These are phyloP conservation scores for Phytophthora sansomeana DNA, from an alignment of 352 stramenopile genomes.

Conservation along the genomic window DNA sequence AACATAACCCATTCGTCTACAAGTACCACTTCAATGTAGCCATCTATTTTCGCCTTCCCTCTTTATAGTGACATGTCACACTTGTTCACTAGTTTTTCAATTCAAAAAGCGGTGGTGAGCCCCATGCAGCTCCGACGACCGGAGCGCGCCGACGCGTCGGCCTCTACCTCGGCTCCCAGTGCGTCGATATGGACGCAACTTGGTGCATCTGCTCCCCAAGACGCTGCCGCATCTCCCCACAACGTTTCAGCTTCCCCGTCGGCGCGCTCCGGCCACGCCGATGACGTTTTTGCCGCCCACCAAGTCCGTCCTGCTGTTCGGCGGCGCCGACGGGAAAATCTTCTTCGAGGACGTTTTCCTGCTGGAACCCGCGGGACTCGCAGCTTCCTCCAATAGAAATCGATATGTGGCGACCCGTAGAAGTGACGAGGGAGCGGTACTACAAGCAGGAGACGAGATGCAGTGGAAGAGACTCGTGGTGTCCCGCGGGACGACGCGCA, in stretches of 20 bases:
- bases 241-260: conserved; percentile 20
- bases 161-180: conserved; percentile 2
- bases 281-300: conserved; percentile 60
- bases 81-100: too few species aligned
- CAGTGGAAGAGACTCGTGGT: conserved; percentile 68
- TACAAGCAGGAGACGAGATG: conserved; percentile 17
- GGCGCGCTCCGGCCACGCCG: conserved; percentile 63
- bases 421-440: not conserved
- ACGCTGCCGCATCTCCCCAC: not conserved
- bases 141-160: conserved; percentile 1
- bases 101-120: not conserved
- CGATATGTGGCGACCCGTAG: conserved; percentile 3
- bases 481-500: conserved; percentile 35
- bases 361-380: conserved; percentile 50
- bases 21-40: too few species aligned
- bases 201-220: conserved; percentile 1
- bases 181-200: conserved; percentile 43
- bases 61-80: too few species aligned
- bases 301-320: conserved; percentile 65
- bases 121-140: conserved; percentile 9
- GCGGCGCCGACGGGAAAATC: conserved; percentile 61
- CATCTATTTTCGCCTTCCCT: too few species aligned
- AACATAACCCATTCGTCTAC: too few species aligned
- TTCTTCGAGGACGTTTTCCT: conserved; percentile 75
- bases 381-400: not conserved